These are phyloP conservation scores for Penicillium cosmopolitanum DNA, from an alignment of 495 filamentous ascomycete species.

Conservation along the genomic window DNA sequence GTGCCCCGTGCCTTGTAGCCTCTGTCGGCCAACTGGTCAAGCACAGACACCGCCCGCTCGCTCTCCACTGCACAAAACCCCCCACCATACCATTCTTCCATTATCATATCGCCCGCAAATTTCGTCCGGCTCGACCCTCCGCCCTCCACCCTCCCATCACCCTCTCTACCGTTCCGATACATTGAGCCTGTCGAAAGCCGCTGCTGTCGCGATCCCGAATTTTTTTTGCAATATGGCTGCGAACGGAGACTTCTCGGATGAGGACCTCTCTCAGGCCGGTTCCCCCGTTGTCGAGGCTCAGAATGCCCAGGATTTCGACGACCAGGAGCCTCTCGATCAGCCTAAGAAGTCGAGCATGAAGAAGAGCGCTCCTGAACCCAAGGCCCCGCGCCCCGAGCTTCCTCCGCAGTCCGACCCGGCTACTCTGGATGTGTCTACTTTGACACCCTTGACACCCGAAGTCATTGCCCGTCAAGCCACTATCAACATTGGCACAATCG, in stretches of 20 bases:
- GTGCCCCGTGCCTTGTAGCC: not conserved
- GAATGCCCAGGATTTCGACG: constrained; percentile 57
- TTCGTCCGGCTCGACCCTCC: constrained; percentile 36
- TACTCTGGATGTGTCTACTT: constrained; percentile 73
- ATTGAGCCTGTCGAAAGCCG: constrained; percentile 1
- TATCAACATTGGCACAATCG: constrained; percentile 95
- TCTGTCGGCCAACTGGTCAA: constrained; percentile 13
- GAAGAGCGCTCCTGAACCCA: constrained; percentile 54
- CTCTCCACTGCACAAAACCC: constrained; percentile 52
- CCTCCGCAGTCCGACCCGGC: constrained; percentile 90
- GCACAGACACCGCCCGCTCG: constrained; percentile 42
- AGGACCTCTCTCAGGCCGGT: constrained; percentile 53
- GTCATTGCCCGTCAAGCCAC: constrained; percentile 97
- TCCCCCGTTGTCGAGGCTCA: constrained; percentile 60
- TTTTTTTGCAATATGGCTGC: constrained; percentile 59
- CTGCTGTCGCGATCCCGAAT: constrained; percentile 22
- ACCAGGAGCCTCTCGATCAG: constrained; percentile 57
- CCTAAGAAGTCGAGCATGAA: constrained; percentile 70
- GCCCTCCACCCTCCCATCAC: constrained; percentile 26
- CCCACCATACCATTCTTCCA: constrained; percentile 38
- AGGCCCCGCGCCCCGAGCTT: constrained; percentile 61
- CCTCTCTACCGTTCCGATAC: constrained; percentile 17
- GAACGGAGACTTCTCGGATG: constrained; percentile 66
- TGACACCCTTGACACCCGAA: constrained; percentile 89
- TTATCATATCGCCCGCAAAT: constrained; percentile 53